phyloP scores from a whole-genome alignment of 495 filamentous ascomycete genomes.

The Polyplosphaeria fusca region DNA sequence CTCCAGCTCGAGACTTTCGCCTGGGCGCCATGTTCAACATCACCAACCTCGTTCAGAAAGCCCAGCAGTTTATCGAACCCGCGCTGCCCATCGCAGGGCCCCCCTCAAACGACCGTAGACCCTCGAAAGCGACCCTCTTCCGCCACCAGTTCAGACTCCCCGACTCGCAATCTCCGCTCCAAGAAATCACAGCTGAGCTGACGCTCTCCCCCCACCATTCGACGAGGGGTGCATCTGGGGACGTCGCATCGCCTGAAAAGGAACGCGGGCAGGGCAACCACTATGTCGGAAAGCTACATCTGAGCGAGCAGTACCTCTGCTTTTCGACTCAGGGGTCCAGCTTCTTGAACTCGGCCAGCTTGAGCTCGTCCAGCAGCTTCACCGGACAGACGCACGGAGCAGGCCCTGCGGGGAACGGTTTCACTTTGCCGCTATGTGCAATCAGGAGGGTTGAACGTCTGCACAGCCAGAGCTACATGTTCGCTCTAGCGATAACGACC shows the following conservation, averaged over 20 bases:
- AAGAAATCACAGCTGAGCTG: constrained; percentile 94
- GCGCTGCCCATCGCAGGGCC: constrained; percentile 61
- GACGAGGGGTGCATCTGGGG: constrained; percentile 37
- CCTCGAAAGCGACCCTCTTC: constrained; percentile 89
- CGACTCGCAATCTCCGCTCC: constrained; percentile 81
- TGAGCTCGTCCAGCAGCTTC: constrained; percentile 70
- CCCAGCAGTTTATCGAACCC: constrained; percentile 88
- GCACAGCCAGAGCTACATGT: constrained; percentile 85
- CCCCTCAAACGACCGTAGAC: constrained; percentile 63
- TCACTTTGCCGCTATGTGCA: constrained; percentile 89
- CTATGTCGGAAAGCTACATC: constrained; percentile 88
- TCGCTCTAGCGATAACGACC: constrained; percentile 88
- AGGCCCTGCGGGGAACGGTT: constrained; percentile 92
- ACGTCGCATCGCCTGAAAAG: constrained; percentile 54
- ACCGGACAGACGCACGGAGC: constrained; percentile 86
- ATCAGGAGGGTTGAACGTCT: constrained; percentile 88
- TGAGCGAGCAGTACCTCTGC: constrained; percentile 91
- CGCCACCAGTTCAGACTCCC: constrained; percentile 95
- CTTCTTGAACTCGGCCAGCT: constrained; percentile 74
- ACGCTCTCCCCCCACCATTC: constrained; percentile 64
- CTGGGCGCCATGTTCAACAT: constrained; percentile 48
- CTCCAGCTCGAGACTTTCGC: background rate
- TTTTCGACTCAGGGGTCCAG: constrained; percentile 91
- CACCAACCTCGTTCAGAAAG: constrained; percentile 88
- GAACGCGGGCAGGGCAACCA: constrained; percentile 67